Conservation (phyloP, 805 yeast genomes). For the Wickerhamiella azymoides region DNA sequence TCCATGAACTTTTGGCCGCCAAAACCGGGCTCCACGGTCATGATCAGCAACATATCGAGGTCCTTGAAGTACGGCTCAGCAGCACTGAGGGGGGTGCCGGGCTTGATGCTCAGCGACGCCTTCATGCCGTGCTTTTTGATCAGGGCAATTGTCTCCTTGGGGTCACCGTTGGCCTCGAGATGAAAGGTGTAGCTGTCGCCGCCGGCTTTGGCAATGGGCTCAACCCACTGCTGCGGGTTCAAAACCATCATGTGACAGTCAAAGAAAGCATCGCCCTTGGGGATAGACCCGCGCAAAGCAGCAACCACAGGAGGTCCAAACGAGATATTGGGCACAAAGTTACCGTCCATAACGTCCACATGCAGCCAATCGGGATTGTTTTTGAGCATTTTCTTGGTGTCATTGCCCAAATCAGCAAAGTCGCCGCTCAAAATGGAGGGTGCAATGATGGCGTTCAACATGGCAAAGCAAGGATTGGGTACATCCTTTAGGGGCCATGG, state of each 20-base stretch:
- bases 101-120: conserved; percentile 91
- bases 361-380: conserved; percentile 94
- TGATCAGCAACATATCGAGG: conserved; percentile 87
- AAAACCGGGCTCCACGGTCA: conserved; percentile 99
- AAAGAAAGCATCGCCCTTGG: conserved; percentile 52
- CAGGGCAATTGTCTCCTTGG: conserved; percentile 53
- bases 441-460: conserved; percentile 38
- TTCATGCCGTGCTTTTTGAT: conserved; percentile 74
- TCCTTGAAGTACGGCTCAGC: conserved; percentile 59
- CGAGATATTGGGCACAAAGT: conserved; percentile 92
- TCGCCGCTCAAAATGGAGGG: conserved; percentile 88
- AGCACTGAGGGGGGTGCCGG: conserved; percentile 78
- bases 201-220: conserved; percentile 81
- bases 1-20: conserved; percentile 96
- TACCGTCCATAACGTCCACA: conserved; percentile 97
- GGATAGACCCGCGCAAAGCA: conserved; percentile 62
- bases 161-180: conserved; percentile 72
- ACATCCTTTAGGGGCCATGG: no score
- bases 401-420: conserved; percentile 77
- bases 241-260: conserved; percentile 99
- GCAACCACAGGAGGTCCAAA: conserved; percentile 84
- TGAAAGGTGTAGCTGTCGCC: conserved; percentile 96
- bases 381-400: conserved; percentile 66
- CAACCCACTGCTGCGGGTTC: conserved; percentile 84
- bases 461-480: no score